Evolutionary conservation across 495 filamentous ascomycete species (phyloP).

Genomic region (Patellaria atrata): DNA sequence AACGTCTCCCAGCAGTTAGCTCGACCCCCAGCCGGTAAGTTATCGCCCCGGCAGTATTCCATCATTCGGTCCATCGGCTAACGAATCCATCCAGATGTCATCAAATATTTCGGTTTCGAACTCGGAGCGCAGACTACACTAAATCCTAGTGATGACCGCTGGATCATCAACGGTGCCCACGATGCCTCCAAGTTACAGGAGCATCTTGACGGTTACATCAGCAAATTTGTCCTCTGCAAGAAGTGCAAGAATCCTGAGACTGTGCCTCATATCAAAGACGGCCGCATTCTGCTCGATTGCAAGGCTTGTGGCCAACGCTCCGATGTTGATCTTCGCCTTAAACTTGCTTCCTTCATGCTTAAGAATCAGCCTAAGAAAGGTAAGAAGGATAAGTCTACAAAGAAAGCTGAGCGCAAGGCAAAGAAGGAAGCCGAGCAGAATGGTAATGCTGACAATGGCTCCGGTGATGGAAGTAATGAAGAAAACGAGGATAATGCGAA

Average conservation of each 20-base stretch:
- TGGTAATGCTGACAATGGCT: slow-evolving; percentile 44
- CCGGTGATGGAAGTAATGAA: slow-evolving; percentile 33
- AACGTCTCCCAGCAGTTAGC: slow-evolving; percentile 86
- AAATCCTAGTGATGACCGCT: slow-evolving; percentile 91
- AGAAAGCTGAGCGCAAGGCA: slow-evolving; percentile 66
- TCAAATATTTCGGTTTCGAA: slow-evolving; percentile 99
- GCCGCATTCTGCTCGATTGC: slow-evolving; percentile 82
- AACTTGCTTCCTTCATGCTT: slow-evolving; percentile 93
- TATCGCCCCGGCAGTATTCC: background rate
- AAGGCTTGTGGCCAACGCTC: slow-evolving; percentile 93
- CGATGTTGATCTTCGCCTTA: slow-evolving; percentile 81
- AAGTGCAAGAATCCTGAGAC: slow-evolving; percentile 99
- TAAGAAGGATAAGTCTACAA: slow-evolving; percentile 87
- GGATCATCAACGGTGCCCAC: slow-evolving; percentile 99
- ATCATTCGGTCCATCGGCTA: background rate
- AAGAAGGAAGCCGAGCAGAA: slow-evolving; percentile 43
- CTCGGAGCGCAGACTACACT: slow-evolving; percentile 96
- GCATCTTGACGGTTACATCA: slow-evolving; percentile 94
- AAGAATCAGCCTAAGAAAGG: slow-evolving; percentile 90
- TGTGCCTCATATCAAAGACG: slow-evolving; percentile 85
- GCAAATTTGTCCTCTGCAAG: slow-evolving; percentile 96
- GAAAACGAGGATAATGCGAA: slow-evolving; percentile 48
- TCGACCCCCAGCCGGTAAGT: slow-evolving; percentile 66
- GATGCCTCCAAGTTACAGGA: slow-evolving; percentile 93
- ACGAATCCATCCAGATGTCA: slow-evolving; percentile 44